Evolutionary conservation across 2,329 filamentous ascomycete genomes (phyloP), one percentile per base, ranked within the genome.

Genomic region (Teratosphaeria nubilosa): DNA sequence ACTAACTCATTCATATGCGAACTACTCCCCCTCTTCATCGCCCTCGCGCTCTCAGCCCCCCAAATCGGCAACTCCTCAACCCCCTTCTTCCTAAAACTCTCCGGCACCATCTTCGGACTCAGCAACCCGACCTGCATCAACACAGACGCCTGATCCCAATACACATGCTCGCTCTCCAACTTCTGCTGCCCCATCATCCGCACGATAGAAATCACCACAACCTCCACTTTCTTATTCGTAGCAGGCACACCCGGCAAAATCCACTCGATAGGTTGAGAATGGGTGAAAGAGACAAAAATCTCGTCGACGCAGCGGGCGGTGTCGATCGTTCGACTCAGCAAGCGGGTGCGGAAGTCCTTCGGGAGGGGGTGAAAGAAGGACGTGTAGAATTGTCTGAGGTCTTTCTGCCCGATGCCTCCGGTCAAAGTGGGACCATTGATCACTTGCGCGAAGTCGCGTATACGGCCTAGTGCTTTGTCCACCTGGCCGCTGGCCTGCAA

Each of bases 111-210:
- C 58, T 82, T 80, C n/a, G 80, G 77, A 70, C 84, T 80, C 54
- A 85, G 59, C 59, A 85, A 64, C 0, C 82, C 82, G 0, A 82
- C 73, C 65, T 85, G 82, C 51, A 84, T 78, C 14, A 85, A 67
- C 7, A 85, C 82, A 53, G 75, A 80, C 10, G 82, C 82, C 64
- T 85, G 82, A 63, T 85, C 82, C 82, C 82, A 85, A 65, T 85
- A 84, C 3, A 83, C 70, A 55, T 83, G 76, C 66, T 85, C 82
- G 20, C 77, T 78, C 68, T 77, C 81, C 13, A 84, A 68, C 62
- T 77, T 79, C 51, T n/a, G 14, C 0, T 78, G 79, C 0, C 74
- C 80, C 14, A 80, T 71, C 56, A 85, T 72, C 31, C 77, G 77
- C 1, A 84, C 81, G 9, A 85, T 79, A 56, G 75, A 80, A 1